Conservation (phyloP, 2,329 filamentous ascomycete genomes). For the Trichoderma atrobrunneum region DNA sequence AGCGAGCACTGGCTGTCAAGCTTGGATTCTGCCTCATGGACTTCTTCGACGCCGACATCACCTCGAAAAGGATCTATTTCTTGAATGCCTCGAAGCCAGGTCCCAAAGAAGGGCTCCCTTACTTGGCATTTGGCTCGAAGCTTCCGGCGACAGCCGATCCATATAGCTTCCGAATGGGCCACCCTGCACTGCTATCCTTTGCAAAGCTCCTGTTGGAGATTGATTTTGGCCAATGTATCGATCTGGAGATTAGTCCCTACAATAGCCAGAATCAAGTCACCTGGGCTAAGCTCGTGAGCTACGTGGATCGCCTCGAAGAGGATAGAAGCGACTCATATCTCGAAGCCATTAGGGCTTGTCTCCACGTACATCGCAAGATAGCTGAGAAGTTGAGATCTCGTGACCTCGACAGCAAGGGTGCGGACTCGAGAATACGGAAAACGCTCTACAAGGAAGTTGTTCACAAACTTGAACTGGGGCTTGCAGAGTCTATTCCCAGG, state of each 20-base stretch:
- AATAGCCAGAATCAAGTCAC: background rate
- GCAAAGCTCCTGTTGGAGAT: background rate
- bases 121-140: background rate
- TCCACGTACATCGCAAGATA: conserved; percentile 12
- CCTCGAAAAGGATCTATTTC: conserved; percentile 15
- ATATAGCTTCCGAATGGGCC: background rate
- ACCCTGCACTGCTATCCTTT: background rate
- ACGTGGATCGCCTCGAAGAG: background rate
- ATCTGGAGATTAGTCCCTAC: background rate
- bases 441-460: conserved; percentile 12
- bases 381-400: background rate
- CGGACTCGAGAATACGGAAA: conserved; percentile 9
- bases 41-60: conserved; percentile 18
- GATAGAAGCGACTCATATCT: conserved; percentile 17
- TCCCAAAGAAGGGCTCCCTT: background rate
- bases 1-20: conserved; percentile 16
- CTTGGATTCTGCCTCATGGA: conserved; percentile 20
- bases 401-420: background rate
- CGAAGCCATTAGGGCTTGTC: conserved; percentile 5
- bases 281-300: background rate
- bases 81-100: background rate
- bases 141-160: background rate
- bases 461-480: conserved; percentile 6
- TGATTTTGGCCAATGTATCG: background rate
- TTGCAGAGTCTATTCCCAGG: conserved; percentile 4